phyloP scores from a whole-genome alignment of 2,329 filamentous ascomycete genomes.

The Aurifilum marmelostoma region DNA sequence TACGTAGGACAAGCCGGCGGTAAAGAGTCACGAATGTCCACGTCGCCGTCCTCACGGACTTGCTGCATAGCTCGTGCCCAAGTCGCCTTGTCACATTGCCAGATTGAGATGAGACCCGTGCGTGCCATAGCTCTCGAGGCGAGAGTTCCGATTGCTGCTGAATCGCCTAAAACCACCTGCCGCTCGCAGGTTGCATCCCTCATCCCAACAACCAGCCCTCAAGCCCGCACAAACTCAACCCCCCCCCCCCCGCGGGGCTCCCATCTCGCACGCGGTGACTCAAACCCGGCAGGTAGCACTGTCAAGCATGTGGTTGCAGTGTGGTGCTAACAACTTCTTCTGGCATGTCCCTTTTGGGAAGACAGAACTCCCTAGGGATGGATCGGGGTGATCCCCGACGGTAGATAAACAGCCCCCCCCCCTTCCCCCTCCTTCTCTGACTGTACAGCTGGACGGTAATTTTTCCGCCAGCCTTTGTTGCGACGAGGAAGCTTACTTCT shows the following conservation, averaged over 20 bases:
- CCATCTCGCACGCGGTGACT: neutral
- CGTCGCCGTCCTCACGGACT: slow-evolving; percentile 1
- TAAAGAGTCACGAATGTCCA: slow-evolving; percentile 1
- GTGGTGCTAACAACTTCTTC: neutral
- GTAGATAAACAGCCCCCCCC: too few relatives aligned
- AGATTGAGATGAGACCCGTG: neutral
- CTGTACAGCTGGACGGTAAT: neutral
- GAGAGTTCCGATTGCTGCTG: neutral
- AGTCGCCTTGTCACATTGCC: neutral
- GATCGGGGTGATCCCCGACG: neutral
- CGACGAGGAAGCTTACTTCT: slow-evolving; percentile 1
- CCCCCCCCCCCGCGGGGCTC: neutral
- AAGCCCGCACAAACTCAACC: too few relatives aligned
- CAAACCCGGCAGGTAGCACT: slow-evolving; percentile 3
- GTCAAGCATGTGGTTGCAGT: slow-evolving; percentile 12
- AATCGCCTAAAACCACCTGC: slow-evolving; percentile 1
- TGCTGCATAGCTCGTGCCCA: neutral
- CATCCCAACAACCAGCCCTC: neutral
- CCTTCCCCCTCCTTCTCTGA: neutral
- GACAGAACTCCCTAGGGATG: neutral
- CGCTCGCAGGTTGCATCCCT: neutral
- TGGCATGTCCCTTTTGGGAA: neutral
- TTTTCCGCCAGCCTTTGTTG: neutral
- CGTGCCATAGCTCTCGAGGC: neutral
- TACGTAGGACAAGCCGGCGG: slow-evolving; percentile 21